These are phyloP conservation scores for Phytopythium litorale DNA, from an alignment of 352 stramenopile species.

Conservation along the genomic window DNA sequence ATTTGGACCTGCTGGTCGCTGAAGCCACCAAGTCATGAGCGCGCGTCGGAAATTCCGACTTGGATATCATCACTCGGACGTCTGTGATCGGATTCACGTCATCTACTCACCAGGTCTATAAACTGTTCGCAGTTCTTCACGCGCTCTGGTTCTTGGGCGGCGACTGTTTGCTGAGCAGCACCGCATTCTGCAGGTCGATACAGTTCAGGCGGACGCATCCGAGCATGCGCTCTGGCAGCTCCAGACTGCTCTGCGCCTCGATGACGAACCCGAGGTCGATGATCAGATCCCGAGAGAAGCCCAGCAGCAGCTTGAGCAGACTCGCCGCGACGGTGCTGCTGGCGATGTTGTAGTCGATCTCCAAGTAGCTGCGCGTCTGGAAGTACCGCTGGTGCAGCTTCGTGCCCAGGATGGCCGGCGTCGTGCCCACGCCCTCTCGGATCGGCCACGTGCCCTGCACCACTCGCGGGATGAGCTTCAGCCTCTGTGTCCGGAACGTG, in stretches of 20 bases:
- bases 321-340: conserved; percentile 69
- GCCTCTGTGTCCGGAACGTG: conserved; percentile 68
- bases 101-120: not conserved
- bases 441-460: conserved; percentile 90
- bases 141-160: conserved; percentile 11
- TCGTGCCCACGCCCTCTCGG: conserved; percentile 82
- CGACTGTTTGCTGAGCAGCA: conserved; percentile 31
- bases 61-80: not conserved
- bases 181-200: conserved; percentile 55
- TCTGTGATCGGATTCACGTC: not conserved
- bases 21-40: not conserved
- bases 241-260: conserved; percentile 58
- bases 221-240: conserved; percentile 74
- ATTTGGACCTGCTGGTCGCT: not conserved
- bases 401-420: conserved; percentile 86
- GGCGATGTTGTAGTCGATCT: conserved; percentile 78
- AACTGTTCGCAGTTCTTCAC: not conserved
- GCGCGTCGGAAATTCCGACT: not conserved
- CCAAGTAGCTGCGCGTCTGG: conserved; percentile 59
- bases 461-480: conserved; percentile 90
- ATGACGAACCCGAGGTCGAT: conserved; percentile 85
- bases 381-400: conserved; percentile 86
- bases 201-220: conserved; percentile 65
- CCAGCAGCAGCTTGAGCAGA: conserved; percentile 69
- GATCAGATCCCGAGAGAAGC: conserved; percentile 62